Conservation (phyloP, 164 flowering plant genomes). For the Vitis rupestris region DNA sequence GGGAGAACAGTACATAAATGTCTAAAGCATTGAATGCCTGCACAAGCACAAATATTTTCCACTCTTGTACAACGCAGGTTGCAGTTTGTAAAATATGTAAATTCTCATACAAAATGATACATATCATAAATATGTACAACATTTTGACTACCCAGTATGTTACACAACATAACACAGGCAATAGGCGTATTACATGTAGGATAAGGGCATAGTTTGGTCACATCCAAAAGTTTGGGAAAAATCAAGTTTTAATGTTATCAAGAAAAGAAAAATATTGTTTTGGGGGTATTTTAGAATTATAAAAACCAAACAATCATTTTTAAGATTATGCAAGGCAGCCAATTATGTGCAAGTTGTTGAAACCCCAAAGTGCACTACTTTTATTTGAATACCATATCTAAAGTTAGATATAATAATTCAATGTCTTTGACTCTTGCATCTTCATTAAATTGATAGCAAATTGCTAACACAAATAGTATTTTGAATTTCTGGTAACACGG, state of each 20-base stretch:
- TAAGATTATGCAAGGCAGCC: too few relatives aligned
- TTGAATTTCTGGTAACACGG: too few relatives aligned
- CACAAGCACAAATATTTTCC: too few relatives aligned
- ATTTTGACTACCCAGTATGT: neutral
- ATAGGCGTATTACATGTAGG: neutral
- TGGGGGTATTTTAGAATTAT: neutral
- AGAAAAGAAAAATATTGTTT: neutral
- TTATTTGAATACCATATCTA: too few relatives aligned
- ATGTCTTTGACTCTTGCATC: too few relatives aligned
- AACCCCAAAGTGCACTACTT: too few relatives aligned
- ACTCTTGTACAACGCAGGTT: neutral
- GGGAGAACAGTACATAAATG: neutral
- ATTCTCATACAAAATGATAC: neutral
- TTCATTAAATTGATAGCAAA: too few relatives aligned
- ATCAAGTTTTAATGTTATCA: neutral
- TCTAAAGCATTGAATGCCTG: neutral
- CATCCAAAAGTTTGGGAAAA: neutral
- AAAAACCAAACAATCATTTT: too few relatives aligned
- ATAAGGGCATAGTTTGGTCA: neutral
- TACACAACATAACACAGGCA: neutral
- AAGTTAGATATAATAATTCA: too few relatives aligned
- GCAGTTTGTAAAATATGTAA: neutral
- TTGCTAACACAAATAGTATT: too few relatives aligned
- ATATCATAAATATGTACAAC: neutral
- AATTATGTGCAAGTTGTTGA: too few relatives aligned